Evolutionary conservation across 2,329 filamentous ascomycete species (phyloP).

Genomic region (Amylocarpus encephaloides): DNA sequence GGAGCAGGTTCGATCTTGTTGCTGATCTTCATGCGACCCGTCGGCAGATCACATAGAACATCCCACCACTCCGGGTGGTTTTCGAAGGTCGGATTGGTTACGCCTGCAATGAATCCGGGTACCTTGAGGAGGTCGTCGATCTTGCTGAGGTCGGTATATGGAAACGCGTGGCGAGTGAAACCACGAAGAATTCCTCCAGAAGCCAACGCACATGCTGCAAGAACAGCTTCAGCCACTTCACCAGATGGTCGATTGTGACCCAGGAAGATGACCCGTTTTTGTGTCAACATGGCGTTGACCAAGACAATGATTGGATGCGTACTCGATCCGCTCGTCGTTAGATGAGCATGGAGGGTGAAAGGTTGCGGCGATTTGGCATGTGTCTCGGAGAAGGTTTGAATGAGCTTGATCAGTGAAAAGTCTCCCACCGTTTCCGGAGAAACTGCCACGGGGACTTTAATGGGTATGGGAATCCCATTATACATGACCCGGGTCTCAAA

Average conservation of each 20-base stretch:
- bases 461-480: constrained; percentile 91
- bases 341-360: constrained; percentile 80
- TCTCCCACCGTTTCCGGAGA: constrained; percentile 96
- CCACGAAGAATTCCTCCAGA: constrained; percentile 89
- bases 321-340: constrained; percentile 82
- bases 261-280: constrained; percentile 93
- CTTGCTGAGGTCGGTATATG: constrained; percentile 96
- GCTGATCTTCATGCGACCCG: constrained; percentile 90
- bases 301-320: constrained; percentile 95
- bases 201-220: constrained; percentile 90
- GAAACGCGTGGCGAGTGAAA: constrained; percentile 93
- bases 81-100: constrained; percentile 95
- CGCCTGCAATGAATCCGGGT: constrained; percentile 93
- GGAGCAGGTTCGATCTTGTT: constrained; percentile 75
- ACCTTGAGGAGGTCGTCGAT: constrained; percentile 95
- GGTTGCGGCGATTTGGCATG: constrained; percentile 79
- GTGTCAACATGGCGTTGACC: constrained; percentile 88
- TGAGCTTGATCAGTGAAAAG: constrained; percentile 94
- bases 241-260: constrained; percentile 93
- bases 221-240: constrained; percentile 94
- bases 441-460: constrained; percentile 90
- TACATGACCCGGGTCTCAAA: constrained; percentile 95
- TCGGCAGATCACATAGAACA: constrained; percentile 85
- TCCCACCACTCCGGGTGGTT: constrained; percentile 98
- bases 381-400: constrained; percentile 82